Evolutionary conservation across 208 protist genomes (phyloP).

Genomic region (Trypanosoma melophagium): DNA sequence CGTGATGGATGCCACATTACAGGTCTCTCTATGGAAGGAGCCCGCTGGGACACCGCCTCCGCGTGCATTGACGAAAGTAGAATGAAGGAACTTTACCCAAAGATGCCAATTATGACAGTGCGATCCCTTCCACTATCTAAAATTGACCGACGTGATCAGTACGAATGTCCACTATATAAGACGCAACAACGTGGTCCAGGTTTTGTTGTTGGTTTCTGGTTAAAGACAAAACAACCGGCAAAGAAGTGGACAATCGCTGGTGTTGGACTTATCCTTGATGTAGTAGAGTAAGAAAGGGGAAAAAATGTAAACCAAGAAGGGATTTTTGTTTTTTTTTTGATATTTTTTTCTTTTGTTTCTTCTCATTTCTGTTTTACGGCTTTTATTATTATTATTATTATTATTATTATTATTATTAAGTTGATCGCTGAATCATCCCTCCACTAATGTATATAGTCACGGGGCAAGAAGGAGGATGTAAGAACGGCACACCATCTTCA

Average conservation of each 20-base stretch:
- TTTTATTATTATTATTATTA: conserved; percentile 6
- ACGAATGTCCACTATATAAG: conserved; percentile 98
- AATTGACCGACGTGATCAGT: conserved; percentile 93
- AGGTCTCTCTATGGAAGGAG: conserved; percentile 97
- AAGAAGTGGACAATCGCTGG: conserved; percentile 97
- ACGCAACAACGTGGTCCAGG: conserved; percentile 94
- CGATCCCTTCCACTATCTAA: conserved; percentile 90
- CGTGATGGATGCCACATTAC: conserved; percentile 97
- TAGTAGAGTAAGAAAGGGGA: conserved; percentile 79
- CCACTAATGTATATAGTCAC: no score
- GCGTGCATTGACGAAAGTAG: conserved; percentile 92
- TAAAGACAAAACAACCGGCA: conserved; percentile 94
- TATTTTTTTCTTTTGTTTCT: neutral
- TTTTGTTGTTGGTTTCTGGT: conserved; percentile 95
- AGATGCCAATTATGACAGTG: conserved; percentile 94
- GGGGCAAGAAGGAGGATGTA: no score
- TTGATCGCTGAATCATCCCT: no score
- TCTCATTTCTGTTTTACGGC: conserved; percentile 6
- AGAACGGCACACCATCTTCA: no score
- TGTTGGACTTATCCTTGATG: conserved; percentile 94
- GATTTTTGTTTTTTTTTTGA: conserved; percentile 1
- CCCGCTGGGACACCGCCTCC: conserved; percentile 93
- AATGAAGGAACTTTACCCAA: conserved; percentile 94
- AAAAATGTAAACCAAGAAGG: neutral
- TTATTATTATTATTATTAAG: neutral